These are phyloP conservation scores for Saccharomyces hybrid DNA, from an alignment of 1,139 yeast genomes.

Conservation along the genomic window DNA sequence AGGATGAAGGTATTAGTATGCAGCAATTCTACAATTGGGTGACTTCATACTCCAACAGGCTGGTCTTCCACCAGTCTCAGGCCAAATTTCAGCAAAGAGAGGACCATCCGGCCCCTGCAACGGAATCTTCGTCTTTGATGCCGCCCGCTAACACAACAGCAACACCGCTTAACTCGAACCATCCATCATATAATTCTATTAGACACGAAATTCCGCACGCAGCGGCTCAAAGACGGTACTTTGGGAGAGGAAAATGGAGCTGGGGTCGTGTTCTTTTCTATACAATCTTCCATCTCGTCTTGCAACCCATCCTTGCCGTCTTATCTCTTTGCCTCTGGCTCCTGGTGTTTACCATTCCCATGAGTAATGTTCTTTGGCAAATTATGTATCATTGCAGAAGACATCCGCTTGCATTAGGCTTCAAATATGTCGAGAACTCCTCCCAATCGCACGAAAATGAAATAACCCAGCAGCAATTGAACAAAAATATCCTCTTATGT, in stretches of 20 bases:
- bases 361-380: constrained; percentile 69
- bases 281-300: constrained; percentile 56
- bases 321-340: constrained; percentile 70
- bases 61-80: constrained; percentile 34
- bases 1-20: constrained; percentile 77
- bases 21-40: constrained; percentile 90
- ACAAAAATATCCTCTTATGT: constrained; percentile 52
- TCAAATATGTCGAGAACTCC: constrained; percentile 21
- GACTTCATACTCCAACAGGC: constrained; percentile 47
- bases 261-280: constrained; percentile 75
- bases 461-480: constrained; percentile 11
- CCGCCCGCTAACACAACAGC: not conserved
- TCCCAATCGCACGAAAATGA: constrained; percentile 19
- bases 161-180: constrained; percentile 6
- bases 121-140: not conserved
- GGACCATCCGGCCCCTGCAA: not conserved
- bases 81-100: constrained; percentile 3
- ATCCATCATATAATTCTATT: constrained; percentile 25
- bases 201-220: constrained; percentile 18
- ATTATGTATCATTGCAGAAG: constrained; percentile 74
- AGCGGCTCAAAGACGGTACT: constrained; percentile 52
- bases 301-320: constrained; percentile 59
- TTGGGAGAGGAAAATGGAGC: constrained; percentile 94
- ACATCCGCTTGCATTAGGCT: constrained; percentile 71
- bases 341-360: constrained; percentile 83